phyloP scores from a whole-genome alignment of 371 early-diverging fungal species.

The Mucor indicus region DNA sequence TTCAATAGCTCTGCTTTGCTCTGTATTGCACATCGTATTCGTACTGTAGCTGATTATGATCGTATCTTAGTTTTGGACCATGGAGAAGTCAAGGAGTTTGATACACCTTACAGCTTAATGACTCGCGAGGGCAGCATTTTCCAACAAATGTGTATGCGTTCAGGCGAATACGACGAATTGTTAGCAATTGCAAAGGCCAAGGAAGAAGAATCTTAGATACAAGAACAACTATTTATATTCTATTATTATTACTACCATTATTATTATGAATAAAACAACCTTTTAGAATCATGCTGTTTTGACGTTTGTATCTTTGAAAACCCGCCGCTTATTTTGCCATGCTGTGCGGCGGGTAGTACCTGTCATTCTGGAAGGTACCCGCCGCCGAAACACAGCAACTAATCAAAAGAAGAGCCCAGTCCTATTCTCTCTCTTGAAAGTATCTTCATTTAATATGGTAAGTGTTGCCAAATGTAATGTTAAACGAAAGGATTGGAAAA shows the following conservation, averaged over 20 bases:
- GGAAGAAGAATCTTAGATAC: slow-evolving; percentile 1
- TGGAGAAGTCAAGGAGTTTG: slow-evolving; percentile 78
- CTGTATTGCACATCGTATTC: slow-evolving; percentile 80
- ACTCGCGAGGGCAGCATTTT: slow-evolving; percentile 53
- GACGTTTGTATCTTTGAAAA: too few relatives aligned
- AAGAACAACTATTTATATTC: neutral
- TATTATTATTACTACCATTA: neutral
- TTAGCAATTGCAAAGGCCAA: slow-evolving; percentile 35
- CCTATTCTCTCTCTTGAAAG: slow-evolving; percentile 12
- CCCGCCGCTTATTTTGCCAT: too few relatives aligned
- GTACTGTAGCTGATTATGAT: slow-evolving; percentile 91
- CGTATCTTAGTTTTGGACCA: slow-evolving; percentile 80
- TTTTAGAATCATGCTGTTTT: too few relatives aligned
- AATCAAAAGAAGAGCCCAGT: too few relatives aligned
- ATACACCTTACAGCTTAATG: slow-evolving; percentile 61
- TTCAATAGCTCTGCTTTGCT: slow-evolving; percentile 65
- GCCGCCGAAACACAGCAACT: neutral
- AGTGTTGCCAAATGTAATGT: too few relatives aligned
- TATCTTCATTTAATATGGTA: slow-evolving; percentile 13
- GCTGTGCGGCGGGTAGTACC: too few relatives aligned
- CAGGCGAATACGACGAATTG: slow-evolving; percentile 56
- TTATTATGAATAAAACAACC: neutral
- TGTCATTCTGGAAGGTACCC: too few relatives aligned
- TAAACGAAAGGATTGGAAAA: neutral
- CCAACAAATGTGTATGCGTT: slow-evolving; percentile 65